Evolutionary conservation across 345 rosid species (phyloP).

Genomic region (Chamaenerion angustifolium): DNA sequence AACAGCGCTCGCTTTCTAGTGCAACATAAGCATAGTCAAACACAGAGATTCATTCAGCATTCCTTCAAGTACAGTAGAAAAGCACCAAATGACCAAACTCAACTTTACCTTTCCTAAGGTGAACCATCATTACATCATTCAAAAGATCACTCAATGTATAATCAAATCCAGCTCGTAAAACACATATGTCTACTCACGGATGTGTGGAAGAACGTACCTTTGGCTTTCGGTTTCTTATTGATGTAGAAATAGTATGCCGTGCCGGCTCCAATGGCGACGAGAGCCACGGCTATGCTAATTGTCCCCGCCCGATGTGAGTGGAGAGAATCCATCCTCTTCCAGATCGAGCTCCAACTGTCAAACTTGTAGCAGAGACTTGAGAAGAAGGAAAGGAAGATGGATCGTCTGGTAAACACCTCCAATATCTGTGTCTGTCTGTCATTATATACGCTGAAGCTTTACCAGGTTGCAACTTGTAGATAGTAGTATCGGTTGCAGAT

Average conservation of each 20-base stretch:
- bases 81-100: too few relatives aligned
- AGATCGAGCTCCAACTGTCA: background rate
- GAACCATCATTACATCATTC: too few relatives aligned
- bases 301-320: constrained; percentile 30
- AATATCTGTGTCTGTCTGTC: background rate
- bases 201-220: constrained; percentile 12
- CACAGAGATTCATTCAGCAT: too few relatives aligned
- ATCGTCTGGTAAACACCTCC: background rate
- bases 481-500: constrained; percentile 4
- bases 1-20: too few relatives aligned
- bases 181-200: background rate
- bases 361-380: too few relatives aligned
- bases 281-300: constrained; percentile 40
- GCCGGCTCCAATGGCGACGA: constrained; percentile 39
- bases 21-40: too few relatives aligned
- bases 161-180: too few relatives aligned
- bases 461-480: background rate
- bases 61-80: too few relatives aligned
- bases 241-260: constrained; percentile 49
- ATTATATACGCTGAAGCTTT: too few relatives aligned
- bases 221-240: constrained; percentile 28
- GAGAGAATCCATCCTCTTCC: constrained; percentile 16
- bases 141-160: too few relatives aligned
- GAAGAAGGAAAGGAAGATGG: background rate
- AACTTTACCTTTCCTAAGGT: too few relatives aligned